phyloP scores from a whole-genome alignment of 129 eudicot genomes.

The Flaveria bidentis region DNA sequence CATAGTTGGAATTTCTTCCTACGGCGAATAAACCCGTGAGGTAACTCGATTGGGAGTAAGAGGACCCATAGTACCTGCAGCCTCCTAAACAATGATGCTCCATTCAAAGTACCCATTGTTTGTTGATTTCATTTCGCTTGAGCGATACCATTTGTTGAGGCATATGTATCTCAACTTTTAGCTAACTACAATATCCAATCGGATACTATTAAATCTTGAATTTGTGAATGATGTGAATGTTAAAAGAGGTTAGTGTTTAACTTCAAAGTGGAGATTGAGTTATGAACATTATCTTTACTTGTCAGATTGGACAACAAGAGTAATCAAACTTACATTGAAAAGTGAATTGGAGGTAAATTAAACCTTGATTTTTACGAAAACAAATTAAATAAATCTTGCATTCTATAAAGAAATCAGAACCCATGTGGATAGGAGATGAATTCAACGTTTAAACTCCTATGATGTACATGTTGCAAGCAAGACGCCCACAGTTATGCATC shows the following conservation, averaged over 20 bases:
- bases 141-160: not conserved
- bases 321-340: too few relatives aligned
- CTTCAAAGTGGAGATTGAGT: conserved; percentile 2
- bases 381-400: not conserved
- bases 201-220: conserved; percentile 14
- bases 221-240: conserved; percentile 13
- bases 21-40: too few relatives aligned
- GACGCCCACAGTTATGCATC: conserved; percentile 14
- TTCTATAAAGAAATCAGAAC: not conserved
- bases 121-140: too few relatives aligned
- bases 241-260: conserved; percentile 31
- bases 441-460: not conserved
- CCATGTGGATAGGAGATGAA: not conserved
- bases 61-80: too few relatives aligned
- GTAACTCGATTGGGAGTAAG: too few relatives aligned
- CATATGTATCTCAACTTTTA: conserved; percentile 2
- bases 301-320: conserved; percentile 1
- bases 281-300: conserved; percentile 26
- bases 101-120: too few relatives aligned
- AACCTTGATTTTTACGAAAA: not conserved
- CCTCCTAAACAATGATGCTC: too few relatives aligned
- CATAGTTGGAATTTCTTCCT: too few relatives aligned
- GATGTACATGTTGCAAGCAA: conserved; percentile 23
- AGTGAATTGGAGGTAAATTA: too few relatives aligned
- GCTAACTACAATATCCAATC: conserved; percentile 15